Evolutionary conservation across 129 eudicot species (phyloP).

Genomic region (Calendula officinalis): DNA sequence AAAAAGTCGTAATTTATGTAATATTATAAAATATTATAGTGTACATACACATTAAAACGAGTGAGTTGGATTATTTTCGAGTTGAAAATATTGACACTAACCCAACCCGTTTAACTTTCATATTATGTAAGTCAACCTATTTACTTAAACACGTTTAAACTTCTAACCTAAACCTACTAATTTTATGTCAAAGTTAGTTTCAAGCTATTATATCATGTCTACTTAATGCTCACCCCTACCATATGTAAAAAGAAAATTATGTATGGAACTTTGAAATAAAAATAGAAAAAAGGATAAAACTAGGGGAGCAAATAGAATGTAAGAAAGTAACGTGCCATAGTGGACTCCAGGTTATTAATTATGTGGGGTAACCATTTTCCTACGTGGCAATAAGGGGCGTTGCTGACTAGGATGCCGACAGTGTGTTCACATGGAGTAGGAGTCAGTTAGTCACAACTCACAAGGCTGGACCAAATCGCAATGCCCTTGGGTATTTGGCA

Average conservation of each 20-base stretch:
- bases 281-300: neutral
- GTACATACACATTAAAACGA: too few relatives aligned
- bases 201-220: neutral
- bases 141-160: too few relatives aligned
- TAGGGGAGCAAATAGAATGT: conserved; percentile 14
- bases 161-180: too few relatives aligned
- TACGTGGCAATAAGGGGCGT: conserved; percentile 37
- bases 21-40: too few relatives aligned
- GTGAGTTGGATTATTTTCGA: too few relatives aligned
- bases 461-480: conserved; percentile 30
- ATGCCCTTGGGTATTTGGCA: neutral
- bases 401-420: conserved; percentile 39
- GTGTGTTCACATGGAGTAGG: conserved; percentile 45
- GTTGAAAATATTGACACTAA: too few relatives aligned
- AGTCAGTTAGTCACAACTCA: neutral
- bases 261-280: neutral
- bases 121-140: too few relatives aligned
- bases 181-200: neutral
- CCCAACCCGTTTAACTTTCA: too few relatives aligned
- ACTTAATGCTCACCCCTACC: neutral
- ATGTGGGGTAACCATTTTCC: conserved; percentile 5
- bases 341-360: conserved; percentile 1
- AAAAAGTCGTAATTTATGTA: too few relatives aligned
- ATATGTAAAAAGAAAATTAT: too few relatives aligned
- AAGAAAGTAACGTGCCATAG: conserved; percentile 15